These are phyloP conservation scores for Marsdenia floribunda DNA, from an alignment of 257 asterid genomes.

Conservation along the genomic window DNA sequence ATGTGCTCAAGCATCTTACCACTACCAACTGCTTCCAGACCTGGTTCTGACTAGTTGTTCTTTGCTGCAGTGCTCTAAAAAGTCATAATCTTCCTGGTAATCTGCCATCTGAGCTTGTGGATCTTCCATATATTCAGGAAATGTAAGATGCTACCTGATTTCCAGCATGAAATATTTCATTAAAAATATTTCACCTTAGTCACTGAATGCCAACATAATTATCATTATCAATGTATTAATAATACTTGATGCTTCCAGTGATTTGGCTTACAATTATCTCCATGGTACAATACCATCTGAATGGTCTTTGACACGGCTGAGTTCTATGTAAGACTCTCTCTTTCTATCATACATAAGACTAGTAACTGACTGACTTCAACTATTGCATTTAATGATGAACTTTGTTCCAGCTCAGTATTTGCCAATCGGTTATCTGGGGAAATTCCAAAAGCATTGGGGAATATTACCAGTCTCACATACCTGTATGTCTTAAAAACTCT, in stretches of 20 bases:
- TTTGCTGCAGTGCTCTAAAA: constrained; percentile 64
- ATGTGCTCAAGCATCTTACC: neutral
- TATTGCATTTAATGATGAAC: constrained; percentile 5
- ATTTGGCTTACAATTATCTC: constrained; percentile 80
- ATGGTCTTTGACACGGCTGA: constrained; percentile 65
- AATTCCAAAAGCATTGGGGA: constrained; percentile 70
- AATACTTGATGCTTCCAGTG: constrained; percentile 39
- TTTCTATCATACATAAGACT: constrained; percentile 1
- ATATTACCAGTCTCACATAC: constrained; percentile 68
- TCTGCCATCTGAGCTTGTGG: constrained; percentile 53
- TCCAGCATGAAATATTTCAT: constrained; percentile 9
- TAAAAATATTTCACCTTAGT: constrained; percentile 3
- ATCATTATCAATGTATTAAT: constrained; percentile 6
- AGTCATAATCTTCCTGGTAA: constrained; percentile 68
- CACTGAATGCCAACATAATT: constrained; percentile 5
- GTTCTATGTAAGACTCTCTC: constrained; percentile 43
- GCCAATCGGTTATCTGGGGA: constrained; percentile 84
- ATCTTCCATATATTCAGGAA: constrained; percentile 58
- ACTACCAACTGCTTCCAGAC: neutral
- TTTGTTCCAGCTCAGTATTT: constrained; percentile 69
- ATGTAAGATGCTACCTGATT: constrained; percentile 43
- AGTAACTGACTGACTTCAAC: neutral
- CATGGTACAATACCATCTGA: constrained; percentile 71
- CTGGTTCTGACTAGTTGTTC: constrained; percentile 14
- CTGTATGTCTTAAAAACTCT: constrained; percentile 48